phyloP scores from a whole-genome alignment of 1,284 basidiomycete genomes.

The Ceratobasidium sp. region DNA sequence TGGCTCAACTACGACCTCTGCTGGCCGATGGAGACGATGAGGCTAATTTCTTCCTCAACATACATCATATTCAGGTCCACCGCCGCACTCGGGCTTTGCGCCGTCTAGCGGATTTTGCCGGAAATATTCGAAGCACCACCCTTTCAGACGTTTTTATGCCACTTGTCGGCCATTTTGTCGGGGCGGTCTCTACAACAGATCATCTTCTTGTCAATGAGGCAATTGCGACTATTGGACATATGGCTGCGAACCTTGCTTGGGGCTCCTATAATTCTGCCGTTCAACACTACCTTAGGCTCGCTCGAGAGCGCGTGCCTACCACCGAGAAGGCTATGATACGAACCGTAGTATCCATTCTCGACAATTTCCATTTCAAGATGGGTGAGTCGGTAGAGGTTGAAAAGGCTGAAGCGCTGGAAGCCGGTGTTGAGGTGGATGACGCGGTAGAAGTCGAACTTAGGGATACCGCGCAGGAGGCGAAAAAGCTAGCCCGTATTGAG shows the following conservation, averaged over 20 bases:
- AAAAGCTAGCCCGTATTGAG: slow-evolving; percentile 64
- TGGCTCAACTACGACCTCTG: slow-evolving; percentile 85
- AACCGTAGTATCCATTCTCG: slow-evolving; percentile 85
- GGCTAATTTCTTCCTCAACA: slow-evolving; percentile 97
- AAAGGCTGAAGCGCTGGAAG: slow-evolving; percentile 53
- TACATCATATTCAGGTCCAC: slow-evolving; percentile 94
- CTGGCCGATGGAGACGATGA: slow-evolving; percentile 94
- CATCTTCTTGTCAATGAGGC: slow-evolving; percentile 95
- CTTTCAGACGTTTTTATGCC: slow-evolving; percentile 90
- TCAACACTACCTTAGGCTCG: slow-evolving; percentile 84
- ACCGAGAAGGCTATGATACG: slow-evolving; percentile 89
- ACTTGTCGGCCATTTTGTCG: slow-evolving; percentile 85
- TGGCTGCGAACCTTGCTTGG: slow-evolving; percentile 85
- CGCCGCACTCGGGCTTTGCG: slow-evolving; percentile 90
- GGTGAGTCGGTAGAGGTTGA: slow-evolving; percentile 61
- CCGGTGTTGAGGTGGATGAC: slow-evolving; percentile 54
- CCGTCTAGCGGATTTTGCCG: slow-evolving; percentile 83
- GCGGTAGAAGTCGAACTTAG: slow-evolving; percentile 52
- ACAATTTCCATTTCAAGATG: slow-evolving; percentile 93
- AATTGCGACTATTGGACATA: slow-evolving; percentile 79
- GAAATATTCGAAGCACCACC: slow-evolving; percentile 77
- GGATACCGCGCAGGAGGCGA: slow-evolving; percentile 45
- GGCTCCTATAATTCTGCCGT: slow-evolving; percentile 85
- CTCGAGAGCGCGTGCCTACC: slow-evolving; percentile 73
- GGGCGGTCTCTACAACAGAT: slow-evolving; percentile 78